These are phyloP conservation scores for Termitomyces bulborhizus DNA, from an alignment of 768 basidiomycete genomes.

Conservation along the genomic window DNA sequence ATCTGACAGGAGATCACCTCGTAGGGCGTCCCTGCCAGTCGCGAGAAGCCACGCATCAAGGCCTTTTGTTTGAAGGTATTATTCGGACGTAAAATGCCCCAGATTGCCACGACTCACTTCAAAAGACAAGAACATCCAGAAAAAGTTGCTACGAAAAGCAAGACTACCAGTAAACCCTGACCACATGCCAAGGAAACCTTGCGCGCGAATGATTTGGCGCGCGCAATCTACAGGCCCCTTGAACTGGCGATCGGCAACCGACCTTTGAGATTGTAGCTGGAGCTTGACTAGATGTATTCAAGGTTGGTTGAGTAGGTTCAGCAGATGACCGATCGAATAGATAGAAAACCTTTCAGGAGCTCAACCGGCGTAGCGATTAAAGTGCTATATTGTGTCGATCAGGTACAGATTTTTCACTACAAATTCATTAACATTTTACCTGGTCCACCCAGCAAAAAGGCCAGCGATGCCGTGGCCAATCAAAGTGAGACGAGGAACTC, in stretches of 20 bases:
- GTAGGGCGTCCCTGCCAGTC: conserved; percentile 50
- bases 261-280: conserved; percentile 57
- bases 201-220: conserved; percentile 51
- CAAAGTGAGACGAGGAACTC: conserved; percentile 48
- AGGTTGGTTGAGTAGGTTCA: conserved; percentile 41
- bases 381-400: conserved; percentile 34
- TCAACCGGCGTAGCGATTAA: conserved; percentile 74
- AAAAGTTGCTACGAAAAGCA: conserved; percentile 68
- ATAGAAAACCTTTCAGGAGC: conserved; percentile 55
- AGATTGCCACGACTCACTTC: conserved; percentile 35
- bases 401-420: background rate
- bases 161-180: conserved; percentile 71
- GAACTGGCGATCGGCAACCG: conserved; percentile 46
- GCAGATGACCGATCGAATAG: conserved; percentile 28
- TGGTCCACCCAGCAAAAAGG: conserved; percentile 63
- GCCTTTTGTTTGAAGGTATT: conserved; percentile 27
- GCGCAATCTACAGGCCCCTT: conserved; percentile 64
- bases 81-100: conserved; percentile 12
- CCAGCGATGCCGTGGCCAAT: conserved; percentile 63
- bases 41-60: conserved; percentile 54
- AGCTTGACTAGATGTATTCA: conserved; percentile 49
- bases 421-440: conserved; percentile 29
- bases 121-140: conserved; percentile 73
- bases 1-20: conserved; percentile 34
- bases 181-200: conserved; percentile 67